Percentiles rank a stretch among this genome's conserved stretches.
These are phyloP conservation scores for Leucaena leucocephala DNA, from an alignment of 306 rosid genomes.

Conservation along the genomic window DNA sequence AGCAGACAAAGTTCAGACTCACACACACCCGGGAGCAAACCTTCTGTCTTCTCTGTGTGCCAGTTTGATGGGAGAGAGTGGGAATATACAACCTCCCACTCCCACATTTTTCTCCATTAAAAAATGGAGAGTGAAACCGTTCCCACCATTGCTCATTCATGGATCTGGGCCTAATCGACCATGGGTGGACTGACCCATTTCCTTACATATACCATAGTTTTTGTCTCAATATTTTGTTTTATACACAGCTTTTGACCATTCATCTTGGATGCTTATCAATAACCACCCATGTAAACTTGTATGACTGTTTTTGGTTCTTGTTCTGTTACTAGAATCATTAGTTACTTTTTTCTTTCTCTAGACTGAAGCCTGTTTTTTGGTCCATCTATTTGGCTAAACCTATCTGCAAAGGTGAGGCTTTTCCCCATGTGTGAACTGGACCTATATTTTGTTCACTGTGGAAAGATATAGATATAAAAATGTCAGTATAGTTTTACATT, in stretches of 20 bases:
- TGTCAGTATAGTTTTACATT: constrained; percentile 2
- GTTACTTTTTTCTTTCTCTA: constrained; percentile 22
- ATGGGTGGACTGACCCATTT: too few relatives aligned
- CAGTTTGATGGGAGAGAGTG: too few relatives aligned
- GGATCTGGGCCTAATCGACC: too few relatives aligned
- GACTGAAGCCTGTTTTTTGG: not conserved
- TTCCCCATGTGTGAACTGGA: constrained; percentile 24
- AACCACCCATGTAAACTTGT: constrained; percentile 20
- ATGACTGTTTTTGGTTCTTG: not conserved
- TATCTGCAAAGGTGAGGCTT: not conserved
- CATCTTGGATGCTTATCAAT: constrained; percentile 4
- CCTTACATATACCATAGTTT: constrained; percentile 12
- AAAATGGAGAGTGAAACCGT: too few relatives aligned
- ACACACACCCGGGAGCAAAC: too few relatives aligned
- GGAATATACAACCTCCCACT: too few relatives aligned
- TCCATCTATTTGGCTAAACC: constrained; percentile 1
- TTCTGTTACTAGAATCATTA: constrained; percentile 5
- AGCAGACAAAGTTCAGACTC: too few relatives aligned
- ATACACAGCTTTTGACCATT: not conserved
- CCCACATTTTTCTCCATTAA: too few relatives aligned
- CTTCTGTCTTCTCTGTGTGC: too few relatives aligned
- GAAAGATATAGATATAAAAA: constrained; percentile 29
- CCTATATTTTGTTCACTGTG: not conserved
- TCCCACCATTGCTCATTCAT: too few relatives aligned
- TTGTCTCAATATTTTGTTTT: constrained; percentile 1